Evolutionary conservation across 257 asterid species (phyloP).

Genomic region (Eustoma russellianum): DNA sequence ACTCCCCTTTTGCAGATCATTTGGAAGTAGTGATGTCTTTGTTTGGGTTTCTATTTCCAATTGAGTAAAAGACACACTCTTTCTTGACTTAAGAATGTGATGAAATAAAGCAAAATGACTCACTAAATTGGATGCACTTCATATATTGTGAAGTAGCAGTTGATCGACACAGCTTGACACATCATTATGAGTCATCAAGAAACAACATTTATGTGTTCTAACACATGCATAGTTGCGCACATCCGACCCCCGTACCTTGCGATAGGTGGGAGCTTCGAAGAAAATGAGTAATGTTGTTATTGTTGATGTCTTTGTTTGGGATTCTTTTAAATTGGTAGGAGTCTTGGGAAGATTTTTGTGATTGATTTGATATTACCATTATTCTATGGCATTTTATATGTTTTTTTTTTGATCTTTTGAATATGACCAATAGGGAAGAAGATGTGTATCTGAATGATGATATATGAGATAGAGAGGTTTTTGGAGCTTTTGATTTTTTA

Average conservation of each 20-base stretch:
- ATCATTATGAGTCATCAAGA: too few relatives aligned
- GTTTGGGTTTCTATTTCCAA: slow-evolving; percentile 25
- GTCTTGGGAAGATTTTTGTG: background rate
- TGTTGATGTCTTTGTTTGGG: slow-evolving; percentile 42
- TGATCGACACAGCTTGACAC: too few relatives aligned
- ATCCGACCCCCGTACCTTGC: too few relatives aligned
- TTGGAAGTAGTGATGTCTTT: slow-evolving; percentile 58
- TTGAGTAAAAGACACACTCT: too few relatives aligned
- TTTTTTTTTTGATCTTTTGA: slow-evolving; percentile 5
- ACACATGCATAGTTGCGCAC: too few relatives aligned
- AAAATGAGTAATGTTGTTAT: too few relatives aligned
- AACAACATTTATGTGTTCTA: too few relatives aligned
- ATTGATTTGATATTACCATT: slow-evolving; percentile 4
- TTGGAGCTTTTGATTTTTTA: slow-evolving; percentile 23
- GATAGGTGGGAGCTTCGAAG: too few relatives aligned
- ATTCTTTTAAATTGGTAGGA: slow-evolving; percentile 10
- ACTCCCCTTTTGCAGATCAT: slow-evolving; percentile 43
- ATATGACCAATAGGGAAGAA: slow-evolving; percentile 2
- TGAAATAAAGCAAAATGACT: too few relatives aligned
- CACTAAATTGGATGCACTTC: too few relatives aligned
- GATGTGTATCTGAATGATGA: background rate
- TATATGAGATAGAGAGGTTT: slow-evolving; percentile 15
- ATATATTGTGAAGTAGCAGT: too few relatives aligned
- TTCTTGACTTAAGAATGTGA: too few relatives aligned
- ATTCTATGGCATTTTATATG: slow-evolving; percentile 12